Conservation (phyloP, 257 asterid species). For the Anisodus acutangulus region DNA sequence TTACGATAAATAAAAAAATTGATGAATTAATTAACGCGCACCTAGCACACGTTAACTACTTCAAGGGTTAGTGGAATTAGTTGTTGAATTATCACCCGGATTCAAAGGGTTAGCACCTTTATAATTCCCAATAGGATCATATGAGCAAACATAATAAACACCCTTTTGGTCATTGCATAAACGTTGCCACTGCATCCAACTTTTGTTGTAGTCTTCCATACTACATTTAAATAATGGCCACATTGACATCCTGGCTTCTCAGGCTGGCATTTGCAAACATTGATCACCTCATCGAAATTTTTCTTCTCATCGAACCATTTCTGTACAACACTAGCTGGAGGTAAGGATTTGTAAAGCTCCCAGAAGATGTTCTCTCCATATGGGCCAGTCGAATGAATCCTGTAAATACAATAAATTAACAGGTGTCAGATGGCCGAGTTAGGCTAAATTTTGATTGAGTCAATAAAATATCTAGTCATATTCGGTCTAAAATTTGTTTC, state of each 20-base stretch:
- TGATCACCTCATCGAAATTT: not conserved
- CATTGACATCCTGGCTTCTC: slow-evolving; percentile 25
- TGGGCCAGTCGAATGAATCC: not conserved
- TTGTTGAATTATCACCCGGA: not conserved
- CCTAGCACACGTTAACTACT: not conserved
- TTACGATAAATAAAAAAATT: not conserved
- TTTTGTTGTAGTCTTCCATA: slow-evolving; percentile 28
- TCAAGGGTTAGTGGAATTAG: not conserved
- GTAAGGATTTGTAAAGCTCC: not conserved
- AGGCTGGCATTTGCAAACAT: slow-evolving; percentile 26
- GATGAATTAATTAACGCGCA: not conserved
- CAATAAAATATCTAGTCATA: not conserved
- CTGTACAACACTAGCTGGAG: slow-evolving; percentile 1
- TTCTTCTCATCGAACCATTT: slow-evolving; percentile 26
- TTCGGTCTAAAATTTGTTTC: not conserved
- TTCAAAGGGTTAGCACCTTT: slow-evolving; percentile 23
- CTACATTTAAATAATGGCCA: slow-evolving; percentile 26
- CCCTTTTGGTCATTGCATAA: slow-evolving; percentile 29
- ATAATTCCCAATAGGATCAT: slow-evolving; percentile 27
- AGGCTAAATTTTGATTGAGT: not conserved
- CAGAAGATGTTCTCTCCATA: slow-evolving; percentile 32
- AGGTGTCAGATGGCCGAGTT: not conserved
- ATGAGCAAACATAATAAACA: slow-evolving; percentile 24
- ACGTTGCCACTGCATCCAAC: slow-evolving; percentile 31
- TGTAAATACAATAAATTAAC: not conserved